Conservation (phyloP, 345 rosid species). For the Syzygium aromaticum region DNA sequence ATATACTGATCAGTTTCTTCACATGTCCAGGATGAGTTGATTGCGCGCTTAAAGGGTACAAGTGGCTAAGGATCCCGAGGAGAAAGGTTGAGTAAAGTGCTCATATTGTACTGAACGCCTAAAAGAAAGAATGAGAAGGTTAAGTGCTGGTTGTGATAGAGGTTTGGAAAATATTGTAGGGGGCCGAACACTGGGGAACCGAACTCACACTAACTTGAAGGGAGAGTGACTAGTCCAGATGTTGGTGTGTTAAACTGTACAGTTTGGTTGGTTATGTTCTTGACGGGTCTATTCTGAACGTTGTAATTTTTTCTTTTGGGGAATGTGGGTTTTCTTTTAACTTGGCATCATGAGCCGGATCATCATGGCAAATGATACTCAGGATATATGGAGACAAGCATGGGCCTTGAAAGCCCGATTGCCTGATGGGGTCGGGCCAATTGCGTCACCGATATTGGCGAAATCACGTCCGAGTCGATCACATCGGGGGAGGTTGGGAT, state of each 20-base stretch:
- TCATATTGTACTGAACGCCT: not conserved
- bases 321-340: not conserved
- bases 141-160: not conserved
- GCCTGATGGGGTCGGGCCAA: not conserved
- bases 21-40: conserved; percentile 74
- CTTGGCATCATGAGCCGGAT: not conserved
- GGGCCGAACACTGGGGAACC: not conserved
- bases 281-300: not conserved
- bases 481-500: not conserved
- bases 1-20: not conserved
- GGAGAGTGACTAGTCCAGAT: not conserved
- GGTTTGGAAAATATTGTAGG: not conserved
- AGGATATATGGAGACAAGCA: not conserved
- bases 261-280: not conserved
- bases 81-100: not conserved
- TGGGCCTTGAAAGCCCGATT: not conserved
- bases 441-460: not conserved
- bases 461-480: not conserved
- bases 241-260: not conserved
- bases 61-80: conserved; percentile 14
- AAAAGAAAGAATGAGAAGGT: not conserved
- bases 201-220: not conserved
- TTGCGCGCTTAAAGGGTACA: conserved; percentile 54
- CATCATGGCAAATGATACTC: not conserved
- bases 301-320: not conserved